Percentiles rank a stretch among this genome's conserved stretches.
Evolutionary conservation across 257 asterid genomes (phyloP).

Genomic region (Jacaranda mimosifolia): DNA sequence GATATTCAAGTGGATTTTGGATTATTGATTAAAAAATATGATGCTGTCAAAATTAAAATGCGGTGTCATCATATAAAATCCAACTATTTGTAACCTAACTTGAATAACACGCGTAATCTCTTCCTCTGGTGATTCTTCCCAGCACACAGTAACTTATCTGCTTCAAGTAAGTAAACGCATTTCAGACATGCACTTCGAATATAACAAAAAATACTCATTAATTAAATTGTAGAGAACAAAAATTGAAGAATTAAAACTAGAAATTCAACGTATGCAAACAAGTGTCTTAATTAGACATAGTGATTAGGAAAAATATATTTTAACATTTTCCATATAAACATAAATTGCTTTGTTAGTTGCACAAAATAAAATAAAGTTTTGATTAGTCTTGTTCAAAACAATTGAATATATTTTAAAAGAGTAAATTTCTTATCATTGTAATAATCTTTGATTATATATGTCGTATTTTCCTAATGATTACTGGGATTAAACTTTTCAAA

Average conservation of each 20-base stretch:
- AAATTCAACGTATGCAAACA: not conserved
- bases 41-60: no score
- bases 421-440: no score
- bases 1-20: no score
- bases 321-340: not conserved
- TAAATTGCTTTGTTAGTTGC: not conserved
- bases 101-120: not conserved
- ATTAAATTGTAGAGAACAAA: not conserved
- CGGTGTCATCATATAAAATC: no score
- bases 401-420: not conserved
- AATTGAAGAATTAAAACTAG: not conserved
- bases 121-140: constrained; percentile 40
- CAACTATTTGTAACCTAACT: not conserved
- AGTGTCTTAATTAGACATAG: no score
- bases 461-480: no score
- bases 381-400: no score
- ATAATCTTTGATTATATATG: not conserved
- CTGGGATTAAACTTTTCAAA: no score
- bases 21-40: no score
- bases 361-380: not conserved
- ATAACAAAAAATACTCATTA: not conserved
- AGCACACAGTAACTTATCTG: constrained; percentile 28
- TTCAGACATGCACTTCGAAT: not conserved
- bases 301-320: no score
- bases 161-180: not conserved